Conservation (phyloP, 192 early-diverging fungal genomes). For the Coemansia brasiliensis region DNA sequence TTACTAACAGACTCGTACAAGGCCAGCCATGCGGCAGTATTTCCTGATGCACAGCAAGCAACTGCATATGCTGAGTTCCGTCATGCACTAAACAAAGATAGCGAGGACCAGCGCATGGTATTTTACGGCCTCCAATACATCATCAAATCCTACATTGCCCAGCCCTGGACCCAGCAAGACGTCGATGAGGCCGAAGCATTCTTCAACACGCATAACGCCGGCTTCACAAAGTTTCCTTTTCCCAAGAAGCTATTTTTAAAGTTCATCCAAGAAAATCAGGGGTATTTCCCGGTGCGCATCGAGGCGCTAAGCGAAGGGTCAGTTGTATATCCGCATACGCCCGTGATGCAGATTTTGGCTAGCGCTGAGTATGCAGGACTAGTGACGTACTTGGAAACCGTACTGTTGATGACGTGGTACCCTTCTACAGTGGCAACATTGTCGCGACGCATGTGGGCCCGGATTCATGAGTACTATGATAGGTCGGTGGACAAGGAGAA, state of each 20-base stretch:
- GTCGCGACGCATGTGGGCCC: conserved; percentile 64
- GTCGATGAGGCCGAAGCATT: conserved; percentile 67
- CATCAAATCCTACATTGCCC: conserved; percentile 71
- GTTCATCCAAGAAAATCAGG: conserved; percentile 75
- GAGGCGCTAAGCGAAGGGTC: conserved; percentile 79
- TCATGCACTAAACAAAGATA: conserved; percentile 62
- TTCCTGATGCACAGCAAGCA: conserved; percentile 69
- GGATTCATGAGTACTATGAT: conserved; percentile 63
- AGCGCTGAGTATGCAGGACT: conserved; percentile 68
- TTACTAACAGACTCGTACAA: conserved; percentile 89
- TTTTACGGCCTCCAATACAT: conserved; percentile 87
- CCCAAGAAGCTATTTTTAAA: conserved; percentile 75
- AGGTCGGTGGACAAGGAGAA: conserved; percentile 64
- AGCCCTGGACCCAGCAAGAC: conserved; percentile 69
- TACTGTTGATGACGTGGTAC: conserved; percentile 86
- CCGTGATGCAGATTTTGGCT: conserved; percentile 81
- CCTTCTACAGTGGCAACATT: conserved; percentile 84
- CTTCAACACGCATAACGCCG: conserved; percentile 74
- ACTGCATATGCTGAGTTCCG: conserved; percentile 87
- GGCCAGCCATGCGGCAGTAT: conserved; percentile 70
- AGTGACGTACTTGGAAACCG: conserved; percentile 81
- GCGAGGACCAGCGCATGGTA: conserved; percentile 70
- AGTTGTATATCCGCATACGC: conserved; percentile 76
- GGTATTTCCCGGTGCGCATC: conserved; percentile 85
- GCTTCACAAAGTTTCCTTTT: conserved; percentile 67